These are phyloP conservation scores for Aleurites moluccanus DNA, from an alignment of 441 rosid genomes.

Conservation along the genomic window DNA sequence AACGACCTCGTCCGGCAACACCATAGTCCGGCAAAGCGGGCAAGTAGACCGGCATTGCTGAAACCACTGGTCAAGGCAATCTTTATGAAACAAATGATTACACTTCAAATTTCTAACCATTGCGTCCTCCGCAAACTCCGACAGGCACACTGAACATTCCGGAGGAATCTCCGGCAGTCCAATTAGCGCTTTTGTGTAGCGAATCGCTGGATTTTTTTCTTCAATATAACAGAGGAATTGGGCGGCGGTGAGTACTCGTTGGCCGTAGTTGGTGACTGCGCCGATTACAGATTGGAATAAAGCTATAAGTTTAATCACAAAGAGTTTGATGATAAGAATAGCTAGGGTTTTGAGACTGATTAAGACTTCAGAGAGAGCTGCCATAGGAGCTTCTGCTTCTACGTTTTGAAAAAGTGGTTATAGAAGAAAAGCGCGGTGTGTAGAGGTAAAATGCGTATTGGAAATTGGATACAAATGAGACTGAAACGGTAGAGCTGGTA, in stretches of 20 bases:
- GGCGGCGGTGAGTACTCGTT: slow-evolving; percentile 21
- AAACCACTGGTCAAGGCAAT: slow-evolving; percentile 54
- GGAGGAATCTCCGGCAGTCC: neutral
- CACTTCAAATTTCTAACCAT: slow-evolving; percentile 40
- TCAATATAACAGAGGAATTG: slow-evolving; percentile 42
- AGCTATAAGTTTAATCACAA: slow-evolving; percentile 21
- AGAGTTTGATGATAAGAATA: slow-evolving; percentile 31
- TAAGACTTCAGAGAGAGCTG: slow-evolving; percentile 28
- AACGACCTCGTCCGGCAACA: slow-evolving; percentile 41
- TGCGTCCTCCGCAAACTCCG: slow-evolving; percentile 41
- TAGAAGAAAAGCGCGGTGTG: too few relatives aligned
- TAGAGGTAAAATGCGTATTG: too few relatives aligned
- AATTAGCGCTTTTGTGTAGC: slow-evolving; percentile 20
- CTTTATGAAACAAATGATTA: slow-evolving; percentile 49
- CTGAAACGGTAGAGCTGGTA: too few relatives aligned
- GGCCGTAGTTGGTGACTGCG: slow-evolving; percentile 2
- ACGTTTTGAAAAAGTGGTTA: too few relatives aligned
- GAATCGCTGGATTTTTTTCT: slow-evolving; percentile 33
- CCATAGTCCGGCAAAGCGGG: slow-evolving; percentile 49
- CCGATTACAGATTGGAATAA: slow-evolving; percentile 27
- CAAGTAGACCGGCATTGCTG: slow-evolving; percentile 41
- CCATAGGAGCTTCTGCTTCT: slow-evolving; percentile 23
- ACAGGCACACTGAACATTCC: slow-evolving; percentile 50
- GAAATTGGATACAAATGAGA: too few relatives aligned
- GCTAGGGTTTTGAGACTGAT: slow-evolving; percentile 28